Percentiles rank a stretch among this genome's conserved stretches.
Conservation (phyloP, 768 basidiomycete species). For the Lactifluus pinguis region DNA sequence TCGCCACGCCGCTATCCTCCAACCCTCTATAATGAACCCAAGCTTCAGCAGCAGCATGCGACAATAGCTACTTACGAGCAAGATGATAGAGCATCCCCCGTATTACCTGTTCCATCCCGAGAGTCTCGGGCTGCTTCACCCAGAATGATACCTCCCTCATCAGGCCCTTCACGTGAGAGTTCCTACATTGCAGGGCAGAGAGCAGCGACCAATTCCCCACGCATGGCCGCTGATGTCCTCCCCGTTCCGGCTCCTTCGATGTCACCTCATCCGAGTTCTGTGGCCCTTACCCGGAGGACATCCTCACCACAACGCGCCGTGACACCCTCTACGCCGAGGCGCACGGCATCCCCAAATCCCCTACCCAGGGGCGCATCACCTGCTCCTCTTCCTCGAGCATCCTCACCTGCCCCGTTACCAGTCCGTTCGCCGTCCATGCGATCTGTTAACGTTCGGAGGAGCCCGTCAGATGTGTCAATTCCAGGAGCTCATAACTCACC, state of each 20-base stretch:
- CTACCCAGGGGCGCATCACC: constrained; percentile 10
- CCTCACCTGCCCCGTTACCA: constrained; percentile 10
- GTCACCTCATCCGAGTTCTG: constrained; percentile 9
- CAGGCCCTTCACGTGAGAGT: neutral
- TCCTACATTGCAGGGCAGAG: neutral
- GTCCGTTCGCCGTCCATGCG: constrained; percentile 14
- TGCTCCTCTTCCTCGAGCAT: constrained; percentile 9
- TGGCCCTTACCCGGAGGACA: neutral
- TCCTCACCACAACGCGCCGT: neutral
- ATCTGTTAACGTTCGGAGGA: neutral
- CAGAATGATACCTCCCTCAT: neutral
- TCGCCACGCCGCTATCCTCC: constrained; percentile 8
- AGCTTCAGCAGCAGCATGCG: constrained; percentile 2
- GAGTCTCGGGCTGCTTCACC: neutral
- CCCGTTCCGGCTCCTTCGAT: constrained; percentile 10
- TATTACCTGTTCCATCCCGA: constrained; percentile 4
- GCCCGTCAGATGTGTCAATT: constrained; percentile 10
- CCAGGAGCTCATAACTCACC: constrained; percentile 16
- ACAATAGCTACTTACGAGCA: neutral
- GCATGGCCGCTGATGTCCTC: constrained; percentile 1
- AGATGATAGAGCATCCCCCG: neutral
- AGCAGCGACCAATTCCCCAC: neutral
- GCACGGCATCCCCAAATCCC: constrained; percentile 7
- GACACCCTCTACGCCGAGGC: neutral
- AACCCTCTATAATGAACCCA: constrained; percentile 11